Conservation (phyloP, 2,329 filamentous ascomycete species). For the Hypoxylon sp. region DNA sequence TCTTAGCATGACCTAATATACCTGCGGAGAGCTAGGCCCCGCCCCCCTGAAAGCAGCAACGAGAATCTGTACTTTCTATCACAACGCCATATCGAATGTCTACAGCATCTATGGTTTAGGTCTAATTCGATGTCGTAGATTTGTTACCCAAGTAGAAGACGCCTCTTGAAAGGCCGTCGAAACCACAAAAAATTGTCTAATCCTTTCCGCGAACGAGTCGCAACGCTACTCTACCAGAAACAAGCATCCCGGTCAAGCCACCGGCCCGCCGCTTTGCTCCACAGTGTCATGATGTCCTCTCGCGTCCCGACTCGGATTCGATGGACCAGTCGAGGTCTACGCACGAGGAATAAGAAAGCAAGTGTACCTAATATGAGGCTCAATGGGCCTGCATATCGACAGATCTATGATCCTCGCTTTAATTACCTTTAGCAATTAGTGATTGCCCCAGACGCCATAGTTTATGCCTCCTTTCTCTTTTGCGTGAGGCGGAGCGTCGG, state of each 20-base stretch:
- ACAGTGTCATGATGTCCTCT: conserved; percentile 10
- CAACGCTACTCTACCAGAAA: conserved; percentile 12
- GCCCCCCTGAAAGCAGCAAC: conserved; percentile 38
- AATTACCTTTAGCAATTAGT: conserved; percentile 23
- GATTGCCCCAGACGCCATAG: conserved; percentile 8
- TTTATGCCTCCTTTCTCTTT: conserved; percentile 32
- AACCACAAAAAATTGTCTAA: too few species aligned
- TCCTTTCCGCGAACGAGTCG: conserved; percentile 10
- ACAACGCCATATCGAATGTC: conserved; percentile 3
- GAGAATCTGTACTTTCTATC: conserved; percentile 15
- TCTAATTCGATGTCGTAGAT: background rate
- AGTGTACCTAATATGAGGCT: conserved; percentile 34
- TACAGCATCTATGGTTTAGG: conserved; percentile 1
- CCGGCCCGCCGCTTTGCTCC: conserved; percentile 11
- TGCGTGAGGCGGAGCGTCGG: conserved; percentile 40
- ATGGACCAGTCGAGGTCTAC: conserved; percentile 14
- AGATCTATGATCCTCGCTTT: conserved; percentile 27
- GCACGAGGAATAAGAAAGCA: conserved; percentile 16
- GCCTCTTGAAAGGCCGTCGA: background rate
- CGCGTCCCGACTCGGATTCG: conserved; percentile 3
- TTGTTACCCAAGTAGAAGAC: conserved; percentile 7
- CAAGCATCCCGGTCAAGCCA: conserved; percentile 10
- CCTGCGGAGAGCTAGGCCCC: conserved; percentile 39
- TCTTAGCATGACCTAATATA: conserved; percentile 33
- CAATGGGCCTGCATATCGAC: conserved; percentile 21